Percentiles rank a stretch among this genome's conserved stretches.
These are phyloP conservation scores for Boletus subparvulus DNA, from an alignment of 768 basidiomycete genomes.

Conservation along the genomic window DNA sequence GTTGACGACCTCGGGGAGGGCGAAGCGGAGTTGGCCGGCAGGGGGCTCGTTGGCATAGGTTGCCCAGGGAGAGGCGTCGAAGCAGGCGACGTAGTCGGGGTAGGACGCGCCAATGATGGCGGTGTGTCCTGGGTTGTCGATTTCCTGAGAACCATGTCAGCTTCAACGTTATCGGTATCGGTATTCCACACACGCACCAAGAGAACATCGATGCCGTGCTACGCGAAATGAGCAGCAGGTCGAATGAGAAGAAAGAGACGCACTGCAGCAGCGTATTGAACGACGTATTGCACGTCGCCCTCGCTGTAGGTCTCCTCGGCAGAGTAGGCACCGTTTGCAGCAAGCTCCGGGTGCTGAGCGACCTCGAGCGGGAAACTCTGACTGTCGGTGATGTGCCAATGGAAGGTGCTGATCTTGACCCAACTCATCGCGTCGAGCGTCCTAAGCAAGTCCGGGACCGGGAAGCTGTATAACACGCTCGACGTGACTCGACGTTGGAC, in stretches of 20 bases:
- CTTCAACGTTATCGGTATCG: accelerated
- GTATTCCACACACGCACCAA: conserved; percentile 32
- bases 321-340: conserved; percentile 68
- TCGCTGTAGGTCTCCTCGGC: conserved; percentile 49
- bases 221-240: conserved; percentile 1
- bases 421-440: conserved; percentile 54
- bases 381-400: conserved; percentile 85
- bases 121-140: conserved; percentile 86
- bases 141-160: conserved; percentile 47
- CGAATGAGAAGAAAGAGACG: conserved; percentile 25
- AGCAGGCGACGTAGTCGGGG: conserved; percentile 76
- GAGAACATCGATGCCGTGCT: conserved; percentile 75
- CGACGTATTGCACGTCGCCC: conserved; percentile 56
- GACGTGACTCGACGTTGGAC: neutral
- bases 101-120: conserved; percentile 59
- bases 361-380: conserved; percentile 78
- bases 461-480: conserved; percentile 29
- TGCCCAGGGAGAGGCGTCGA: conserved; percentile 53
- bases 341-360: conserved; percentile 57
- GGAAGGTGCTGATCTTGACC: conserved; percentile 66
- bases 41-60: conserved; percentile 74
- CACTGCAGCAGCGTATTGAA: conserved; percentile 69
- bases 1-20: conserved; percentile 54
- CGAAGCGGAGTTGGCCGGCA: conserved; percentile 78
- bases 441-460: conserved; percentile 38